These are phyloP conservation scores for Selaginella tamariscina DNA, from an alignment of 75 land plant genomes.

Conservation along the genomic window DNA sequence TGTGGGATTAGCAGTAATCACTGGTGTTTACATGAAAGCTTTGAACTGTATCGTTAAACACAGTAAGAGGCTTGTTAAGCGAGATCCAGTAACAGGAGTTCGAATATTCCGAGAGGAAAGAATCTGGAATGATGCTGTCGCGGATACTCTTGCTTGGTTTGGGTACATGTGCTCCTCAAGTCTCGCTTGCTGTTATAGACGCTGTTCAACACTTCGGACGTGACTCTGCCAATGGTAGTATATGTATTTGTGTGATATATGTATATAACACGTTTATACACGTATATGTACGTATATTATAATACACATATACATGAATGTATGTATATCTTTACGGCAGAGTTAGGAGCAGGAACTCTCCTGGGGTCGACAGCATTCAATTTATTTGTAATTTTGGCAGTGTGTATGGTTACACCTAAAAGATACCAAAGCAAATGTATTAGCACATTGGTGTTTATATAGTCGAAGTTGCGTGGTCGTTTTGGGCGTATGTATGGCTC, in stretches of 20 bases:
- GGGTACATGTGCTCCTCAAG: slow-evolving; percentile 90
- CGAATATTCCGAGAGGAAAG: slow-evolving; percentile 35
- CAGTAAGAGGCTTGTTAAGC: slow-evolving; percentile 27
- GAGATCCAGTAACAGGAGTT: slow-evolving; percentile 38
- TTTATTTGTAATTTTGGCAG: slow-evolving; percentile 70
- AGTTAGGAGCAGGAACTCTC: slow-evolving; percentile 83
- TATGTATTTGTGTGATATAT: too few relatives aligned
- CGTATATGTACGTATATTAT: too few relatives aligned
- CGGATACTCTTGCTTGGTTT: slow-evolving; percentile 73
- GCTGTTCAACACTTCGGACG: slow-evolving; percentile 56
- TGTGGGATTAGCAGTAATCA: slow-evolving; percentile 69
- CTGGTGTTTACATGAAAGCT: slow-evolving; percentile 45
- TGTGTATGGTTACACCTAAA: slow-evolving; percentile 72
- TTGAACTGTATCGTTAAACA: slow-evolving; percentile 76
- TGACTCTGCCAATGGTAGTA: not conserved
- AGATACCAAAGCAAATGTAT: slow-evolving; percentile 53
- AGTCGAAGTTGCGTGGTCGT: slow-evolving; percentile 80
- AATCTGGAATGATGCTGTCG: slow-evolving; percentile 71
- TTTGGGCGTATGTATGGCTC: slow-evolving; percentile 92
- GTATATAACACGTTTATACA: too few relatives aligned
- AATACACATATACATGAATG: too few relatives aligned
- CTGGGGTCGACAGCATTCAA: slow-evolving; percentile 92
- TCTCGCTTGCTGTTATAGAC: slow-evolving; percentile 73
- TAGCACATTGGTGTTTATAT: slow-evolving; percentile 69
- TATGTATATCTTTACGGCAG: too few relatives aligned